Percentiles rank a stretch among this genome's conserved stretches.
These are phyloP conservation scores for Mucor circinelloides DNA, from an alignment of 371 early-diverging fungal species.

Conservation along the genomic window DNA sequence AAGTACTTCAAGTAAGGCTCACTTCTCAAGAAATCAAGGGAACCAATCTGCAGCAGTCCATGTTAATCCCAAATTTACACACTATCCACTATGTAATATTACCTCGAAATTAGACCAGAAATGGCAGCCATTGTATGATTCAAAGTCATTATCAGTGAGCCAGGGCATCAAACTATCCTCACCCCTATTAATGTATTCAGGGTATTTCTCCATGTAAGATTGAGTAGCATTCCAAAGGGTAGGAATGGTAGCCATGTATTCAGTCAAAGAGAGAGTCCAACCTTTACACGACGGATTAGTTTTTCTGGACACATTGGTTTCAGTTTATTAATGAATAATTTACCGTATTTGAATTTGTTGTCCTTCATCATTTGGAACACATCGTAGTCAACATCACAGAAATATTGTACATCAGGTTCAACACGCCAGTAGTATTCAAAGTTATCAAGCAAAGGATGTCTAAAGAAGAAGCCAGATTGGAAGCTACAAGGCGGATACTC, in stretches of 20 bases:
- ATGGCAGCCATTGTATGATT: slow-evolving; percentile 72
- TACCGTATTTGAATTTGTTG: slow-evolving; percentile 82
- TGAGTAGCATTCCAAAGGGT: slow-evolving; percentile 78
- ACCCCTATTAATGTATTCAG: slow-evolving; percentile 31
- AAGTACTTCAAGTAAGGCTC: slow-evolving; percentile 79
- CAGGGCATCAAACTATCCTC: slow-evolving; percentile 29
- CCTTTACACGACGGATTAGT: background rate
- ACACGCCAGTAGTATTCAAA: slow-evolving; percentile 97
- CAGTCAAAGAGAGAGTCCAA: slow-evolving; percentile 82
- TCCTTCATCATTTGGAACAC: slow-evolving; percentile 86
- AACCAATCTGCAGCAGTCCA: slow-evolving; percentile 65
- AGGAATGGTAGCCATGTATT: slow-evolving; percentile 82
- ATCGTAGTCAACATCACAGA: slow-evolving; percentile 90
- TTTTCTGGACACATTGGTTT: background rate
- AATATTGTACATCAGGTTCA: slow-evolving; percentile 87
- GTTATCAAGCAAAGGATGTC: slow-evolving; percentile 75
- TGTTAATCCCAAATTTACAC: background rate
- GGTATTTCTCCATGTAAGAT: slow-evolving; percentile 55
- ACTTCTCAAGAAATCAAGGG: slow-evolving; percentile 76
- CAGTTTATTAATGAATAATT: background rate
- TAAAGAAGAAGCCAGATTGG: slow-evolving; percentile 82
- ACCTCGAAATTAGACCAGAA: slow-evolving; percentile 75
- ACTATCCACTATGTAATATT: background rate
- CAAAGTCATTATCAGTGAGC: slow-evolving; percentile 34
- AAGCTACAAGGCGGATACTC: slow-evolving; percentile 48